Base-by-base conservation (phyloP, 108 stramenopile species). In the Cyclotella atomus region DNA sequence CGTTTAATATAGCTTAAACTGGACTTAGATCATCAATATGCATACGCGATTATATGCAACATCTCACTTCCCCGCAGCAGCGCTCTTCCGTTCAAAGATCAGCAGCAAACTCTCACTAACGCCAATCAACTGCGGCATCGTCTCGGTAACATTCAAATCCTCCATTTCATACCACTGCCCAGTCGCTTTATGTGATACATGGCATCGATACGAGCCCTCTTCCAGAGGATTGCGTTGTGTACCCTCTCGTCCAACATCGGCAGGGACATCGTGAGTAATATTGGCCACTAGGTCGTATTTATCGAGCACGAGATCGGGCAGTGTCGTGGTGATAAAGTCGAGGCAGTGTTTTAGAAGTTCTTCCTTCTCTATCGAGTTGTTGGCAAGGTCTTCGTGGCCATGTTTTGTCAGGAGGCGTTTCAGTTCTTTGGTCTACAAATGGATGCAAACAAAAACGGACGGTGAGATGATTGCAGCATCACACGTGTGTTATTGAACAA, bases 91-190 rank as follows among this genome's bases (percentile, higher is more conserved):
- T 64, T 89, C 90, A 72, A 96, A 99, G 54, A 99, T 90, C 25
- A 97, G 69, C 23, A 99, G 61, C 73, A 95, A 96, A 52, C 96
- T 90, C 71, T 99, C 99, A 41, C 90, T 89, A 9, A 98, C 71
- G 8, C 96, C 97, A 66, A 99, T 97, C 50, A 95, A 85, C 63
- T 99, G 97, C 16, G 99, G 94, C 92, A 96, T 95, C 8, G 95
- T 97, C 69, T 97, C 96, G 47, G 85, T 81, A 3, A 99, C 97
- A 62, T 94, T 90, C 53, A 98, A 72, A 68, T 99, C 98, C 50
- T 99, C 95, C 60, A 97, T 91, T 59, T 98, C 98, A 65, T 95
- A 99, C 99, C 99, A 99, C 63, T 97, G 96, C 4, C 88, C 91
- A 10, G 87, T 77, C 0, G 87, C 88, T 68, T 84, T 83, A 68